A percentile compares a stretch with the other conserved stretches of the same genome.
Evolutionary conservation across 2,329 filamentous ascomycete genomes (phyloP).

Genomic region (Fusarium sp.): DNA sequence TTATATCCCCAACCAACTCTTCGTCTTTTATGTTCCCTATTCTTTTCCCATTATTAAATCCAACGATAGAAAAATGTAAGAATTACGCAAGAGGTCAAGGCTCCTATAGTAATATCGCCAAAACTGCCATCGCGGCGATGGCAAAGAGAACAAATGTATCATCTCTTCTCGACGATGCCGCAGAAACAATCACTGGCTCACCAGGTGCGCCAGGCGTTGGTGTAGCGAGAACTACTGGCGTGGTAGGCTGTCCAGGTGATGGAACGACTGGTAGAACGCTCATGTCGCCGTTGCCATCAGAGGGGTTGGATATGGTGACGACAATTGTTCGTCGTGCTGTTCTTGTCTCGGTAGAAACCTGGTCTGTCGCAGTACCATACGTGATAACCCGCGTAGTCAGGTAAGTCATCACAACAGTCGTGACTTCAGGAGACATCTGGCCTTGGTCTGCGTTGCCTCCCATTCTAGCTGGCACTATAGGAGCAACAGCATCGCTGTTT

Average conservation of each 20-base stretch:
- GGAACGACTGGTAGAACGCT: slow-evolving; percentile 18
- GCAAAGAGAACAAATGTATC: slow-evolving; percentile 30
- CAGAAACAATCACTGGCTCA: slow-evolving; percentile 10
- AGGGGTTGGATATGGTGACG: slow-evolving; percentile 15
- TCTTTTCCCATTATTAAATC: slow-evolving; percentile 13
- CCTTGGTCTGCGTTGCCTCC: neutral
- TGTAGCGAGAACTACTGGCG: slow-evolving; percentile 4
- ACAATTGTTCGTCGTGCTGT: slow-evolving; percentile 34
- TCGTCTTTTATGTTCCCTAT: slow-evolving; percentile 10
- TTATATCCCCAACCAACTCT: neutral
- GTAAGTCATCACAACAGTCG: slow-evolving; percentile 36
- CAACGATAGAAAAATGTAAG: neutral
- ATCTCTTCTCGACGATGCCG: slow-evolving; percentile 28
- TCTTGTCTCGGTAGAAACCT: slow-evolving; percentile 26
- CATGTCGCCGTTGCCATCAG: slow-evolving; percentile 8
- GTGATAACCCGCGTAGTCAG: slow-evolving; percentile 29
- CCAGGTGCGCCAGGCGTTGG: slow-evolving; percentile 35
- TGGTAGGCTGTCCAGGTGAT: slow-evolving; percentile 9
- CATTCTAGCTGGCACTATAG: slow-evolving; percentile 20
- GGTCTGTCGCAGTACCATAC: slow-evolving; percentile 22
- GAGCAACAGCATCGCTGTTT: neutral
- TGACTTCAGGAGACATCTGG: slow-evolving; percentile 14
- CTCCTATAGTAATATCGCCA: slow-evolving; percentile 27
- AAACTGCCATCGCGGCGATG: slow-evolving; percentile 26
- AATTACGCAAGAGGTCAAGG: neutral